Evolutionary conservation across 768 basidiomycete species (phyloP), one percentile per base, ranked within the genome.

Genomic region (Pleurotus eryngii): DNA sequence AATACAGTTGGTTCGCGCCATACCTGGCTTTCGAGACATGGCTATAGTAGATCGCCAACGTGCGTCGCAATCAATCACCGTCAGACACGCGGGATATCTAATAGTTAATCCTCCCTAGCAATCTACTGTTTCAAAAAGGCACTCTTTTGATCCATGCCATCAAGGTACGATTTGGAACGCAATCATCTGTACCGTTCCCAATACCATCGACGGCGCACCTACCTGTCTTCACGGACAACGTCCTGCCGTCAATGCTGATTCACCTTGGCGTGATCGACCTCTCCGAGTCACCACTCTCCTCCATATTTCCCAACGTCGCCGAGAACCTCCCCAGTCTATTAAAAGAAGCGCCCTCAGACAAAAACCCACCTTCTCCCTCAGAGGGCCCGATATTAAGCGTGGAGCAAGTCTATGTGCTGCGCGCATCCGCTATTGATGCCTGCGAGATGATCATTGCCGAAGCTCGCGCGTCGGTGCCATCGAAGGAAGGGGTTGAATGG

Each of bases 81-180:
- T 50, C 22, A 48, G 38, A 15, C 5, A 4, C n/a, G 24, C 48
- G 45, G 57, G 54, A 37, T n/a, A 27, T 54, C 57, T 49, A 35
- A 57, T 58, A 18, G 42, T 38, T 47, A 8, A 37, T 27, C 27
- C 46, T 27, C 46, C 54, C 37, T 62, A 92, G 90, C 83, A n/a
- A 77, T 93, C 20, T 95, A 92, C 71, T 84, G 90, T 66, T 92
- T 93, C 80, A 94, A 93, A 71, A 96, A 95, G 66, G 92, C 89
- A 2, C 74, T 96, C 30, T 92, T 92, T 80, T 95, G 51, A 75
- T 93, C 51, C 83, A 90, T 60, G 85, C 84, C 22, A 71, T 95
- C 50, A 72, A 70, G 22, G 68, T 86, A 45, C 85, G 90, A 46
- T 94, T 94, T 73, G 80, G 81, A 49, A 71, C 80, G 5, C 66